Evolutionary conservation across 1,284 basidiomycete genomes (phyloP), one percentile per base, ranked within the genome.

Genomic region (Ceratobasidium sp.): DNA sequence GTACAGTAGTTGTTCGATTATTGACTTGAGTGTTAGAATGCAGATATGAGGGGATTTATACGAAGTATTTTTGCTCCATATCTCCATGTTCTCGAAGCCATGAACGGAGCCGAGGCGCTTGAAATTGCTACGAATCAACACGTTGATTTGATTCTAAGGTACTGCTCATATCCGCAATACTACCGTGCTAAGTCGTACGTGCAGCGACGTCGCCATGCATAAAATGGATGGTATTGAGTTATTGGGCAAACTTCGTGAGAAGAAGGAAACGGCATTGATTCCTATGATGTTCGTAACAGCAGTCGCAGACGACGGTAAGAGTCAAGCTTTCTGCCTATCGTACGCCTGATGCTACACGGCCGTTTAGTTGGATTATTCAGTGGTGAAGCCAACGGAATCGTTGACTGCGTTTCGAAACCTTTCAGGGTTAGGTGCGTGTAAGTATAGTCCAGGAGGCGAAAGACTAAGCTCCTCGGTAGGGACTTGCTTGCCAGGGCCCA

Each of bases 401-500:
- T 81, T 69, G 78, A 77, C 15, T 45, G 76, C 56, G 73, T 77
- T 31, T 68, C 69, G 25, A 77, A 77, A 69, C 76, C 76, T 3
- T 77, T 77, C 67, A 58, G 71, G 54, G 70, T 71, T 0, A 72
- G 77, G 40, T 25, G 45, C 13, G 27, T n/a, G n/a, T n/a, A n/a
- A n/a, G n/a, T n/a, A n/a, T n/a, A n/a, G n/a, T 10, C 34, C 17
- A 45, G 73, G 74, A 75, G 64, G 72, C 75, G 42, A 57, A 75
- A 8, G 73, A 75, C 25, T 74, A 75, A 43, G 74, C 75, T 17
- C 74, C 74, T 17, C 75, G 74, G n/a, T 74, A 75, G n/a, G n/a
- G 81, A 82, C 69, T 73, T 82, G 29, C 73, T 82, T 20, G 81
- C 81, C 6, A 75, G 81, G 3, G 73, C 73, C 17, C 75, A 76